Base-by-base conservation (phyloP, 2,329 filamentous ascomycete genomes). In the Verticillium nubilum region DNA sequence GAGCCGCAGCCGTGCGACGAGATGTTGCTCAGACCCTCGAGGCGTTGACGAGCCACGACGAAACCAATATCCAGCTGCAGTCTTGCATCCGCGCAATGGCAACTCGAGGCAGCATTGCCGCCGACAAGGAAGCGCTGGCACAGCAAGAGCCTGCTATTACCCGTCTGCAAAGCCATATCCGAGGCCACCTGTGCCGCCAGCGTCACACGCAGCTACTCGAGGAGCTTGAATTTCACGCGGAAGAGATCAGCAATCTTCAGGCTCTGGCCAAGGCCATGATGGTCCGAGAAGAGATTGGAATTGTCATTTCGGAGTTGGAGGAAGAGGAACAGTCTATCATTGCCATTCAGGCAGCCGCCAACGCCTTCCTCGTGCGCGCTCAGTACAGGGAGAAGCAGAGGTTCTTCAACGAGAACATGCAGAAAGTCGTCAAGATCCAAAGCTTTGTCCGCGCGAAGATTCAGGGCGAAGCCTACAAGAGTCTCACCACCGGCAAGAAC, bases 381-480 rank as follows among this genome's bases (percentile, higher is more conserved):
- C 82, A 81, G 19, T 98, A 96, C 67, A 86, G 84, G 57, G 91
- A 96, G 73, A 97, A 97, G 81, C 87, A 89, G 70, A 87, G 86
- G 25, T 94, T 90, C 76, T 99, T 93, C 79, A 88, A 90, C 66
- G 89, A 96, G 75, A 99, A 99, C 70, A 99, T 99, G 95, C 87
- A 97, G 69, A 98, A 96, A 75, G 95, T 99, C 27, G 88, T 99
- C 80, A 99, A 99, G 75, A 92, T 98, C 60, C 96, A 99, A 72
- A 99, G 95, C 72, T 96, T 98, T 66, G 88, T 98, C 58, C 87
- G 95, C 62, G 95, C 89, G 65, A 95, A 96, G 71, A 91, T 98
- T 56, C 95, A 99, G 73, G 95, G 95, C 57, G 92, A 99, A 75
- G 95, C 95, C 2, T 99, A 99, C 80, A 97, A 97, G 83, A 97